phyloP scores from a whole-genome alignment of 371 early-diverging fungal genomes.

The Encephalitozoon hellem region DNA sequence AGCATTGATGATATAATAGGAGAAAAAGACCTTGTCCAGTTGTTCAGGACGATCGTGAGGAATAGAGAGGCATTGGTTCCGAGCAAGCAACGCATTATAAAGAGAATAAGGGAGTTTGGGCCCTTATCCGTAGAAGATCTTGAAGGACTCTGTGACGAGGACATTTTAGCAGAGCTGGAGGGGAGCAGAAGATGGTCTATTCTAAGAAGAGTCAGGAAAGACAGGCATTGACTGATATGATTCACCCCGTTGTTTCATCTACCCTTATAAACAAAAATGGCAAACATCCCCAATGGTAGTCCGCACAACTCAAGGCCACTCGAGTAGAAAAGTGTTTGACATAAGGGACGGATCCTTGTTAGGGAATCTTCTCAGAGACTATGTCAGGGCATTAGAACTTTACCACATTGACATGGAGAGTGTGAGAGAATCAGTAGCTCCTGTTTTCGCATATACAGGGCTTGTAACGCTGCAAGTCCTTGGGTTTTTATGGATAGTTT shows the following conservation, averaged over 20 bases:
- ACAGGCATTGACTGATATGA: not conserved
- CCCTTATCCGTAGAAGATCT: not conserved
- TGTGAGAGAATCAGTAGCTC: not conserved
- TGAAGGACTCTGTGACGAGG: not conserved
- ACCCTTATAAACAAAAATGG: not conserved
- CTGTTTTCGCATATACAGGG: not conserved
- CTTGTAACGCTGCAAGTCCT: not conserved
- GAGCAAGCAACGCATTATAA: not conserved
- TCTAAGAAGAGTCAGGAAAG: not conserved
- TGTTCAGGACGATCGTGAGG: not conserved
- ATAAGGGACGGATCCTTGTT: not conserved
- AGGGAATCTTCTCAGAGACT: not conserved
- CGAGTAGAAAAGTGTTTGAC: not conserved
- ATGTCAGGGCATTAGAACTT: not conserved
- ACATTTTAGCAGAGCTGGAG: not conserved
- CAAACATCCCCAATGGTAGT: conserved; percentile 10
- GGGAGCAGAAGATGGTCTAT: not conserved
- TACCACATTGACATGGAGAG: not conserved
- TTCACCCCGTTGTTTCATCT: not conserved
- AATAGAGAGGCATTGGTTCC: not conserved
- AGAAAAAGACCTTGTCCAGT: not conserved
- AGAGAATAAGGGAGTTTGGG: not conserved
- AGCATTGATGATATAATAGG: not conserved
- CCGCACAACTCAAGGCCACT: not conserved
- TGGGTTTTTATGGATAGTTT: not conserved